Evolutionary conservation across 2,329 filamentous ascomycete species (phyloP), one percentile per base, ranked within the genome.

Genomic region (Lachnellula occidentalis): DNA sequence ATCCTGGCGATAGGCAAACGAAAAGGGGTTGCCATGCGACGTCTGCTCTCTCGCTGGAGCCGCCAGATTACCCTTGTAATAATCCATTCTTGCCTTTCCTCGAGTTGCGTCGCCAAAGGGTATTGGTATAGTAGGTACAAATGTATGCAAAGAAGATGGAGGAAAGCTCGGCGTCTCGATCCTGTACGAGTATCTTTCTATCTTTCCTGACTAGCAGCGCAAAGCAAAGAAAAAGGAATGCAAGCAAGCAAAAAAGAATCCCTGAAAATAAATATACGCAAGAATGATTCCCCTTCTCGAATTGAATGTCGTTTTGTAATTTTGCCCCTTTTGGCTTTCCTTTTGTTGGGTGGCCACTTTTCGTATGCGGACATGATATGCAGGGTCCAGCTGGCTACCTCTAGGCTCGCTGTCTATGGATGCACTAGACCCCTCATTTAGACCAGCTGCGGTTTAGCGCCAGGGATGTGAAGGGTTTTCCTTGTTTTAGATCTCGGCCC

Each of bases 1-100:
- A 43, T 60, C 51, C 31, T 60, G 41, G 53, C 59, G 51, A 49
- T 68, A 68, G 17, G 59, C 47, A 49, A 50, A 64, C 2, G 61
- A 64, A 41, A 66, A 54, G 11, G 52, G 41, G 27, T 31, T 31
- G 2, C 27, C 49, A 50, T 56, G 39, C 52, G 49, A 21, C 17
- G 39, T 11, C 41, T 50, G 11, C 14, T 34, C 19, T 31, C 41
- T 21, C 34, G 42, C 19, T 46, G 46, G 11, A 34, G 41, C 42
- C 9, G 45, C 45, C 31, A 56, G 50, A 14, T 56, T 56, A 1
- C 54, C 54, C 19, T 49, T 50, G 24, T 56, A 56, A 34, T 53
- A 56, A 50, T 56, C 54, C 50, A 56, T 53, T 14, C 34, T 51
- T 24, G 24, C 39, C 39, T 1, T 27, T 24, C 3, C 34, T 27